Base-by-base conservation (phyloP, 208 protist species). In the Dictyostelium gargantuum region DNA sequence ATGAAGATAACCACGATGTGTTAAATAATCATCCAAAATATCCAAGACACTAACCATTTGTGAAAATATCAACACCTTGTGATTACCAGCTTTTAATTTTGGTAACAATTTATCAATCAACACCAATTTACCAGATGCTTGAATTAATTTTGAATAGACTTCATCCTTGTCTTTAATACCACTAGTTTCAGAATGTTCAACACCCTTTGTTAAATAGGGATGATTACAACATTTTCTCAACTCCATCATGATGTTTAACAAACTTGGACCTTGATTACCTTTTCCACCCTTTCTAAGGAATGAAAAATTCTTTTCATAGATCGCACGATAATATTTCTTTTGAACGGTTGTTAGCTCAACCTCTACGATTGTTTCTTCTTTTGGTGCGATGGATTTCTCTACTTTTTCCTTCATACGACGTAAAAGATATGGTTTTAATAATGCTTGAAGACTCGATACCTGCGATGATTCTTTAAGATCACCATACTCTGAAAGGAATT, bases 351-450 rank as follows among this genome's bases (percentile, higher is more conserved):
- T 85, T 80, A 96, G 29, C 96, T 97, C 91, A 96, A 95, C 91
- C 93, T 97, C 93, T 44, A 96, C 95, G 96, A 99, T 72, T 96
- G 91, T 93, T 94, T 97, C 98, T 44, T 99, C 95, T 91, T 99
- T 98, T 10, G 98, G 98, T 44, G 98, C 98, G 50, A 99, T 98
- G 80, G 95, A 97, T 81, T 99, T 98, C 91, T 99, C 98, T 46
- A 99, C 98, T 32, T 98, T 96, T n/a, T 96, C 95, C 93, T 99
- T 99, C 46, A 98, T 97, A 82, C 99, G 96, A 26, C 99, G 97
- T 48, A 99, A 95, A 95, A 99, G 95, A 73, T 99, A 96, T 50
- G 96, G 97, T 82, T 96, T 95, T 9, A 99, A 93, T 85, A 95
- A 94, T 94, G 86, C 96, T 91, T 97, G 98, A 68, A 93, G 96